A percentile compares a stretch with the other conserved stretches of the same genome.
Conservation (phyloP, 2,329 filamentous ascomycete species). For the Neoascochyta sp. region DNA sequence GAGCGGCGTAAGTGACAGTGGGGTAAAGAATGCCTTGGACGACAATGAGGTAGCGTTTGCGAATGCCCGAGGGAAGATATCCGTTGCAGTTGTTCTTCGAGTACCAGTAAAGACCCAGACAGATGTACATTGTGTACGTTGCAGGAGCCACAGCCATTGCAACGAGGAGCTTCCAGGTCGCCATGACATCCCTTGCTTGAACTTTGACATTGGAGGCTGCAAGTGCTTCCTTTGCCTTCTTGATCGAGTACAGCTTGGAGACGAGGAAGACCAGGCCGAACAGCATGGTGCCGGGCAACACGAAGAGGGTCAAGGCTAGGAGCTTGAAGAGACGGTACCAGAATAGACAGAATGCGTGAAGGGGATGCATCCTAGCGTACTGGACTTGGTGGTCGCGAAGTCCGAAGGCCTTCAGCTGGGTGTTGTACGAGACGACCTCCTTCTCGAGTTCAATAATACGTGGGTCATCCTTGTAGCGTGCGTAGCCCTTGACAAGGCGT, state of each 20-base stretch:
- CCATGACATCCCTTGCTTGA: constrained; percentile 40
- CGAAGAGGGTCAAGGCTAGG: constrained; percentile 69
- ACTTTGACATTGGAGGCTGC: constrained; percentile 42
- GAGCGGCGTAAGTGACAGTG: constrained; percentile 82
- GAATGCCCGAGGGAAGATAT: constrained; percentile 72
- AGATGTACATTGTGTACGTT: constrained; percentile 33
- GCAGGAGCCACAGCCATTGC: constrained; percentile 38
- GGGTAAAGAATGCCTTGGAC: constrained; percentile 79
- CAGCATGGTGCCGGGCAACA: constrained; percentile 79
- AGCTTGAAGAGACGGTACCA: constrained; percentile 80
- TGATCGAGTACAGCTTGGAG: constrained; percentile 37
- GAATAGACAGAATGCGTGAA: constrained; percentile 70
- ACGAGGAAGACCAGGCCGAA: constrained; percentile 57
- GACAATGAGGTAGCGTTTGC: constrained; percentile 61
- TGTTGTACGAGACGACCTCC: constrained; percentile 80
- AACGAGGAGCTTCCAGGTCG: constrained; percentile 42
- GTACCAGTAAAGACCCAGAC: constrained; percentile 33
- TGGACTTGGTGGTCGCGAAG: constrained; percentile 92
- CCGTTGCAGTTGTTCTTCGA: constrained; percentile 70
- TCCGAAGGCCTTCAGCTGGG: constrained; percentile 76
- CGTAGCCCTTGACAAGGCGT: constrained; percentile 84
- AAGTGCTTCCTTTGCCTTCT: constrained; percentile 39
- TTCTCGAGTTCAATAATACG: constrained; percentile 73
- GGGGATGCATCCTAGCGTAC: constrained; percentile 78
- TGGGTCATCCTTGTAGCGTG: constrained; percentile 85